Evolutionary conservation across 129 eudicot genomes (phyloP).

Genomic region (Artemisia annua): DNA sequence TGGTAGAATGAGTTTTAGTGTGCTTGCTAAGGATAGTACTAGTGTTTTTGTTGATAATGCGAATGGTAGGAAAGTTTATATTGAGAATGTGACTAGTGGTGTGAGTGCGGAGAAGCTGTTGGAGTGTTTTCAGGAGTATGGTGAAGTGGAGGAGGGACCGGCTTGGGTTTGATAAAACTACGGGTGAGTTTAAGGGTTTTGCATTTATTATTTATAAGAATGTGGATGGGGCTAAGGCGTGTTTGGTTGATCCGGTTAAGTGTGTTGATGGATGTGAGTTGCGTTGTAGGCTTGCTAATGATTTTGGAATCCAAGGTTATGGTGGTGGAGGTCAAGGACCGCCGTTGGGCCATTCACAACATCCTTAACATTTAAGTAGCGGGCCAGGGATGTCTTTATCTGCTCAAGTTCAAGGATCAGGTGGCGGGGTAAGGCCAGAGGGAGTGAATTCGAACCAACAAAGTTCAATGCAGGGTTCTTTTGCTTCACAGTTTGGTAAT

Average conservation of each 20-base stretch:
- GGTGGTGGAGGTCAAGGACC: no score
- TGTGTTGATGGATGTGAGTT: constrained; percentile 35
- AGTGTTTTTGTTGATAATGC: not conserved
- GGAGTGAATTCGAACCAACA: constrained; percentile 29
- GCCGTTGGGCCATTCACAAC: no score
- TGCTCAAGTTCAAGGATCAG: constrained; percentile 15
- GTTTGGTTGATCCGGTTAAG: constrained; percentile 54
- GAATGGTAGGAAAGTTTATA: not conserved
- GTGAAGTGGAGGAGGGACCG: constrained; percentile 76
- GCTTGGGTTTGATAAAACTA: constrained; percentile 58
- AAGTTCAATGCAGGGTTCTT: constrained; percentile 25
- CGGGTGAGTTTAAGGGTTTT: constrained; percentile 66
- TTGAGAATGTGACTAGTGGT: constrained; percentile 44
- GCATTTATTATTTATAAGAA: constrained; percentile 59
- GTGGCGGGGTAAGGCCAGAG: not conserved
- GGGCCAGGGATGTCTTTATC: no score
- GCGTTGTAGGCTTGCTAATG: constrained; percentile 51
- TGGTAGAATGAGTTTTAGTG: constrained; percentile 59
- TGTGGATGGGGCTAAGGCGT: constrained; percentile 51
- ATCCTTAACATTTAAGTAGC: no score
- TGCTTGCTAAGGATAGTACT: not conserved
- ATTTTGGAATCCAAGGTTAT: no score
- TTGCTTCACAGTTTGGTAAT: constrained; percentile 45
- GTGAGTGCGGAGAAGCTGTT: constrained; percentile 51
- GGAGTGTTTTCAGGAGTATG: constrained; percentile 49